These are phyloP conservation scores for Kregervanrija pseudodelftensis DNA, from an alignment of 805 yeast species.

Conservation along the genomic window DNA sequence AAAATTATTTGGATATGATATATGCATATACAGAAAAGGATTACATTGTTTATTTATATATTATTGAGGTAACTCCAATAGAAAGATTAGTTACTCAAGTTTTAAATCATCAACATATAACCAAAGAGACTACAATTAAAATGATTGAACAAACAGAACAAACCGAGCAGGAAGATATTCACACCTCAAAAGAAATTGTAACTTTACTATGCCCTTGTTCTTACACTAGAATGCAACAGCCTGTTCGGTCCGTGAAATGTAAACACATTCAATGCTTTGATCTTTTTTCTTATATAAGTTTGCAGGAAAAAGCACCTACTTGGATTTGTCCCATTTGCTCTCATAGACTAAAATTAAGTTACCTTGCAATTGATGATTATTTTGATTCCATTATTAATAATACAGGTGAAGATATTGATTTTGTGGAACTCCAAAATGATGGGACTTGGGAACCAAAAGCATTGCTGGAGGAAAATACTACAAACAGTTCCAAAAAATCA, in stretches of 20 bases:
- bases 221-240: slow-evolving; percentile 59
- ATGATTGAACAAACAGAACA: slow-evolving; percentile 24
- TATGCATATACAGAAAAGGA: slow-evolving; percentile 52
- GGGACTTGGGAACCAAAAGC: slow-evolving; percentile 59
- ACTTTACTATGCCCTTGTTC: slow-evolving; percentile 77
- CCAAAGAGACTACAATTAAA: slow-evolving; percentile 38
- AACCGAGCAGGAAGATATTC: slow-evolving; percentile 65
- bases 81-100: slow-evolving; percentile 37
- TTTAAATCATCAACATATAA: slow-evolving; percentile 42
- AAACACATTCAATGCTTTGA: slow-evolving; percentile 87
- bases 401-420: slow-evolving; percentile 51
- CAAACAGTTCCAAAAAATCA: slow-evolving; percentile 2
- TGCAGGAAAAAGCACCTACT: slow-evolving; percentile 73
- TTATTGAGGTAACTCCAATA: slow-evolving; percentile 44
- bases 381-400: slow-evolving; percentile 50
- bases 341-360: slow-evolving; percentile 40
- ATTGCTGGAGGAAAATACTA: slow-evolving; percentile 1
- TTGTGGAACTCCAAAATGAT: slow-evolving; percentile 58
- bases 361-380: slow-evolving; percentile 70
- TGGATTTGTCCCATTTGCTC: slow-evolving; percentile 90
- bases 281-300: slow-evolving; percentile 59
- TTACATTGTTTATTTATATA: slow-evolving; percentile 46
- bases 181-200: slow-evolving; percentile 52
- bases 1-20: slow-evolving; percentile 42
- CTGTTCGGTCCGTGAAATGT: slow-evolving; percentile 66